Conservation (phyloP, 257 asterid genomes). For the Plantago elongata region DNA sequence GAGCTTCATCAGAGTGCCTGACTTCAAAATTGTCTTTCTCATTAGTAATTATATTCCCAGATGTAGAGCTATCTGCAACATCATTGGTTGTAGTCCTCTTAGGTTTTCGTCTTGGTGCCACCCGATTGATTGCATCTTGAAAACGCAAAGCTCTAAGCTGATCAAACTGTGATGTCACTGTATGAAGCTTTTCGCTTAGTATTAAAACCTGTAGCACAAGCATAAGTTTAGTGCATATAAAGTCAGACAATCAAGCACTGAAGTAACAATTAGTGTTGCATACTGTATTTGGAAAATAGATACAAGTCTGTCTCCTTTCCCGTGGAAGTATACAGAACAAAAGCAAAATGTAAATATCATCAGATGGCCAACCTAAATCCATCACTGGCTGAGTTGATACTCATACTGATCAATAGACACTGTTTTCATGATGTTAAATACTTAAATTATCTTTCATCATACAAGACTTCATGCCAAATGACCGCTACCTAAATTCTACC, state of each 20-base stretch:
- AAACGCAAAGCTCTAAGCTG: constrained; percentile 88
- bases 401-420: no score
- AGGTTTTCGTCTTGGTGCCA: constrained; percentile 67
- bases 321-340: neutral
- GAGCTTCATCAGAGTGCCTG: constrained; percentile 40
- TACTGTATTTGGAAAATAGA: constrained; percentile 2
- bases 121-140: constrained; percentile 87
- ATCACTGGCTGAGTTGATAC: no score
- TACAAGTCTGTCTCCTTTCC: neutral
- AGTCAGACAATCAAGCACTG: neutral
- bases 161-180: constrained; percentile 85
- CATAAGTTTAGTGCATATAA: neutral
- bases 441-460: no score
- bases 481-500: no score
- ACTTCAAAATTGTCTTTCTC: constrained; percentile 35
- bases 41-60: constrained; percentile 25
- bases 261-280: neutral
- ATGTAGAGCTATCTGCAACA: constrained; percentile 32
- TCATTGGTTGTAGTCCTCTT: constrained; percentile 30
- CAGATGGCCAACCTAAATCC: no score
- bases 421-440: no score
- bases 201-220: constrained; percentile 61
- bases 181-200: constrained; percentile 82
- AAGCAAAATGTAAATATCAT: neutral
- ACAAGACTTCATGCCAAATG: no score